Percentiles rank a stretch among this genome's conserved stretches.
Conservation (phyloP, 2,329 filamentous ascomycete genomes). For the Daldinia eschscholtzii region DNA sequence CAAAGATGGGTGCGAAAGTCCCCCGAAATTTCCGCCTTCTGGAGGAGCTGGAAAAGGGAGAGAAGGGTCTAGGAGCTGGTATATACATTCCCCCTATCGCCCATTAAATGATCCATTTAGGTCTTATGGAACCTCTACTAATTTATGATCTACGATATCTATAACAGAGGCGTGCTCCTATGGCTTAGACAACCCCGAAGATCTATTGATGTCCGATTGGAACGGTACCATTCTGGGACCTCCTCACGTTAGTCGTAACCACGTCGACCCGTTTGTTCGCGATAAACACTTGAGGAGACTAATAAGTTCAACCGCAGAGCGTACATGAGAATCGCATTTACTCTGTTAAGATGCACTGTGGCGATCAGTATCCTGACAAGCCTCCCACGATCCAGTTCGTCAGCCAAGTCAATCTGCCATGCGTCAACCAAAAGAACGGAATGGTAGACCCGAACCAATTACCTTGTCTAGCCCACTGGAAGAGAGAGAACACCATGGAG, state of each 20-base stretch:
- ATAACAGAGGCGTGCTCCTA: conserved; percentile 92
- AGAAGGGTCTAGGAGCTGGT: conserved; percentile 96
- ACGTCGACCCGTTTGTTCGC: conserved; percentile 3
- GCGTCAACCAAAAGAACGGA: conserved; percentile 84
- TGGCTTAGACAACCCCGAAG: conserved; percentile 91
- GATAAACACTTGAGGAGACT: conserved; percentile 13
- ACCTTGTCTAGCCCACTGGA: conserved; percentile 90
- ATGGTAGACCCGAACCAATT: conserved; percentile 87
- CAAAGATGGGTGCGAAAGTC: conserved; percentile 72
- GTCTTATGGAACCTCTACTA: not conserved
- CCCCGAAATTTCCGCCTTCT: conserved; percentile 96
- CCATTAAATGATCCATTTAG: conserved; percentile 12
- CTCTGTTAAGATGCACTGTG: conserved; percentile 96
- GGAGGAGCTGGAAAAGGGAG: conserved; percentile 98
- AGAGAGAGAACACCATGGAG: conserved; percentile 94
- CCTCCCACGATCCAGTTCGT: conserved; percentile 93
- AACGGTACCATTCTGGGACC: conserved; percentile 97
- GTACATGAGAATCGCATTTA: conserved; percentile 99
- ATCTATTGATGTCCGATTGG: conserved; percentile 98
- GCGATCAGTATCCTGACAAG: conserved; percentile 85
- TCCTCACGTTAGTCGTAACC: conserved; percentile 79
- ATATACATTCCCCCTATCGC: conserved; percentile 45
- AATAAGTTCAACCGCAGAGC: conserved; percentile 68
- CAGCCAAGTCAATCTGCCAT: conserved; percentile 95
- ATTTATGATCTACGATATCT: conserved; percentile 2